These are phyloP conservation scores for Prosopis cineraria DNA, from an alignment of 306 rosid genomes.

Conservation along the genomic window DNA sequence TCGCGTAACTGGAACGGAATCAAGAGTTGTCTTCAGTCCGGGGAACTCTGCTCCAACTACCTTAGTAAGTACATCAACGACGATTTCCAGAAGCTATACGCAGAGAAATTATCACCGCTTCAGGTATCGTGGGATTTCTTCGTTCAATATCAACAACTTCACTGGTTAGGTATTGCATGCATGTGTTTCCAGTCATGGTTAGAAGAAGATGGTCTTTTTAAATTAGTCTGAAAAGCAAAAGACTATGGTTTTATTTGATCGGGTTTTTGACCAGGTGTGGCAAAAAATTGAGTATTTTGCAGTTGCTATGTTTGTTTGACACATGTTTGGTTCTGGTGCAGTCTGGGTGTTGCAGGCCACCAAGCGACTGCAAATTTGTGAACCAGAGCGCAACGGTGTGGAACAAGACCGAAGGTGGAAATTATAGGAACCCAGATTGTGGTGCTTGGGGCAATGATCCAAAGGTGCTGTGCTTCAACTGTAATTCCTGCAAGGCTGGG, in stretches of 20 bases:
- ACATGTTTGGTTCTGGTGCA: not conserved
- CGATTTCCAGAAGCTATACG: constrained; percentile 32
- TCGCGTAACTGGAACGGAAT: constrained; percentile 53
- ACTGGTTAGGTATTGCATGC: no score
- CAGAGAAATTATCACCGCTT: constrained; percentile 53
- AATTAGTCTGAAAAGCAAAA: no score
- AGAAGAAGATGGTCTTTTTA: no score
- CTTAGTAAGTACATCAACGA: constrained; percentile 23
- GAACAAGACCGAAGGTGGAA: not conserved
- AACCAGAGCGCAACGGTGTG: not conserved
- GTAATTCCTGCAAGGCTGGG: no score
- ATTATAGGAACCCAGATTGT: not conserved
- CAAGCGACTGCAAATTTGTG: not conserved
- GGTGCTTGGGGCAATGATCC: not conserved
- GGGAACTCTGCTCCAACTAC: constrained; percentile 50
- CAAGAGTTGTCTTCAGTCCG: constrained; percentile 54
- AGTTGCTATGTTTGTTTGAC: no score
- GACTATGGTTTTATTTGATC: no score
- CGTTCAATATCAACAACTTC: not conserved
- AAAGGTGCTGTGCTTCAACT: no score
- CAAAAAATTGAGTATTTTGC: no score
- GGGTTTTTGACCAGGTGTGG: no score
- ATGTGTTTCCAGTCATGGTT: no score
- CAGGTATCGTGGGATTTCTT: no score
- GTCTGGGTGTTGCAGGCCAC: not conserved